Evolutionary conservation across 768 basidiomycete species (phyloP).

Genomic region (Multifurca ochricompacta): DNA sequence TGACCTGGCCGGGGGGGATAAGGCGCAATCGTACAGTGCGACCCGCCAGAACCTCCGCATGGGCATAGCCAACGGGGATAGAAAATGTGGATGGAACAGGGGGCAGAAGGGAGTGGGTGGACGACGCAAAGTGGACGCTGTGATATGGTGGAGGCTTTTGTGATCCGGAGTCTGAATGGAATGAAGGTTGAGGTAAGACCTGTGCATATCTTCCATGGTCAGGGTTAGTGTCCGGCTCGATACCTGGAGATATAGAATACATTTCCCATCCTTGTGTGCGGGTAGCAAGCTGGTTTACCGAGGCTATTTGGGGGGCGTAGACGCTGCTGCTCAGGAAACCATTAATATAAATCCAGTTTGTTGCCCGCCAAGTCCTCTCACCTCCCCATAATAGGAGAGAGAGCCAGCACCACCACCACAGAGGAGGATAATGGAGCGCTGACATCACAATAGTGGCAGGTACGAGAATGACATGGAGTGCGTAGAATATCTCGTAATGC

Average conservation of each 20-base stretch:
- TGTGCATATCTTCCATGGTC: not conserved
- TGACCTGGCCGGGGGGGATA: conserved; percentile 43
- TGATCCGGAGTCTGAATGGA: not conserved
- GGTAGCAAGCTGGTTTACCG: not conserved
- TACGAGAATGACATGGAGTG: conserved; percentile 54
- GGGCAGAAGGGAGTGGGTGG: conserved; percentile 11
- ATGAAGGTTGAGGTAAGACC: not conserved
- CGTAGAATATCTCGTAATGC: conserved; percentile 60
- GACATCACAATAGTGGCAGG: conserved; percentile 52
- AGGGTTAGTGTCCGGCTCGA: not conserved
- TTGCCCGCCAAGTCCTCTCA: conserved; percentile 51
- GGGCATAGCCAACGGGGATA: conserved; percentile 61
- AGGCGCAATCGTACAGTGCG: conserved; percentile 62
- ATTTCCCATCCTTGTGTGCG: conserved; percentile 11
- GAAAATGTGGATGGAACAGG: conserved; percentile 27
- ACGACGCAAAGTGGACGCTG: not conserved
- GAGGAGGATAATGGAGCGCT: conserved; percentile 58
- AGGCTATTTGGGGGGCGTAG: not conserved
- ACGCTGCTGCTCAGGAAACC: conserved; percentile 35
- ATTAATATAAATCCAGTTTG: conserved; percentile 54
- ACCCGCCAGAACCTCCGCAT: conserved; percentile 63
- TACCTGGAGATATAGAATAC: conserved; percentile 5
- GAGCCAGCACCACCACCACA: conserved; percentile 62
- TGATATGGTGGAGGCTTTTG: not conserved
- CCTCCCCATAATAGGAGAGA: conserved; percentile 55